Conservation (phyloP, 345 rosid genomes). For the Pelargonium nanum region DNA sequence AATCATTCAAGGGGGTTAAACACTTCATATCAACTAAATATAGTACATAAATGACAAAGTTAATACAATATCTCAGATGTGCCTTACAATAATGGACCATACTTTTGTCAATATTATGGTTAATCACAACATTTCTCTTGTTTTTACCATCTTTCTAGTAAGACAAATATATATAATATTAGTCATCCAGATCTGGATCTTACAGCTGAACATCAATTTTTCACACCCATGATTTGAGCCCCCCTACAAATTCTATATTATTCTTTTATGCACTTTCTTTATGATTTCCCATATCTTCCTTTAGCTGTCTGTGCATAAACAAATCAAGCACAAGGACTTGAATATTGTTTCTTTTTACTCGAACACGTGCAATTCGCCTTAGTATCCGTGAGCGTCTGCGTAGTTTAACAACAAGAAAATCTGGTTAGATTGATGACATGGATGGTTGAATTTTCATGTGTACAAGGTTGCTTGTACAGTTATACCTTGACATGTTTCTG, state of each 20-base stretch:
- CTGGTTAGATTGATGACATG: conserved; percentile 6
- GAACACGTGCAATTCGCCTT: conserved; percentile 39
- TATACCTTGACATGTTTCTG: conserved; percentile 49
- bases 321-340: conserved; percentile 15
- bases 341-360: conserved; percentile 15
- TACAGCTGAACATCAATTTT: background rate
- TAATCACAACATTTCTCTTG: no score
- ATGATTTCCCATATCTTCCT: conserved; percentile 1
- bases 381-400: conserved; percentile 35
- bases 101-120: no score
- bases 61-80: background rate
- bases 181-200: background rate
- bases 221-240: background rate
- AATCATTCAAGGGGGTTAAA: no score
- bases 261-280: background rate
- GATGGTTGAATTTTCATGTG: conserved; percentile 15
- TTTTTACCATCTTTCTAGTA: background rate
- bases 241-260: conserved; percentile 1
- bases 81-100: background rate
- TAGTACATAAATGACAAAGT: background rate
- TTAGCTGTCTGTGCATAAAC: conserved; percentile 15
- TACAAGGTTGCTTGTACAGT: background rate
- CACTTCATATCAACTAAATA: background rate
- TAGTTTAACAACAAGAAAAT: background rate
- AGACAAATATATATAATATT: background rate